Evolutionary conservation across 2,329 filamentous ascomycete species (phyloP), one percentile per base, ranked within the genome.

Genomic region (Monilinia vaccinii-corymbosi): DNA sequence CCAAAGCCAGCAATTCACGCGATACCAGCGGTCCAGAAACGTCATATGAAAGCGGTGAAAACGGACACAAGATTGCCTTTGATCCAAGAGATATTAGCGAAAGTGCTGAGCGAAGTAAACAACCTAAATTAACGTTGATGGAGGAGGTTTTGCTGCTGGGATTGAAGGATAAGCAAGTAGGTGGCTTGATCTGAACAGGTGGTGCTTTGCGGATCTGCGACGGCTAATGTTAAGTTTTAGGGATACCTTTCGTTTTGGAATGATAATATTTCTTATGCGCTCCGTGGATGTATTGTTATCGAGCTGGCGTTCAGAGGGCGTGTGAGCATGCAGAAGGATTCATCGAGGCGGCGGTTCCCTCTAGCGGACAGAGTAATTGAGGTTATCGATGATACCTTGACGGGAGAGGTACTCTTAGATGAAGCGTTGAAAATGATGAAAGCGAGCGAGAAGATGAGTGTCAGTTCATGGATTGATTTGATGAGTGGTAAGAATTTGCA

Each of bases 351-450:
- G 77, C 87, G 93, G 67, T 97, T 97, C 74, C 92, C 93, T 61
- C 80, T 97, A 62, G 87, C 93, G 67, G 94, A 99, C 76, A 85
- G 94, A 67, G 81, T 94, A 68, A 97, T 99, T 75, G 94, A 99
- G 77, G 94, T 99, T 66, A 85, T 97, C 72, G 94, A 99, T 75
- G 93, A 97, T 73, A 93, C 91, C 62, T 81, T 97, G 72, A 99
- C 94, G 7, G 94, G 94, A 68, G 94, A 99, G 78, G 94, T 97
- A 65, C 82, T 99, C 70, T 83, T 99, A 71, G 94, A 99, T 76
- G 94, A 99, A 79, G 90, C 94, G 62, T 79, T 99, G 72, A 99
- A 99, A 81, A 96, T 99, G 92, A 99, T 99, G 93, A 99, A 99
- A 81, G 87, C 89, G 69, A 97, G 91, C 76, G 94, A 99, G 80